Conservation (phyloP, 805 yeast species). For the Martiniozyma abietophila region DNA sequence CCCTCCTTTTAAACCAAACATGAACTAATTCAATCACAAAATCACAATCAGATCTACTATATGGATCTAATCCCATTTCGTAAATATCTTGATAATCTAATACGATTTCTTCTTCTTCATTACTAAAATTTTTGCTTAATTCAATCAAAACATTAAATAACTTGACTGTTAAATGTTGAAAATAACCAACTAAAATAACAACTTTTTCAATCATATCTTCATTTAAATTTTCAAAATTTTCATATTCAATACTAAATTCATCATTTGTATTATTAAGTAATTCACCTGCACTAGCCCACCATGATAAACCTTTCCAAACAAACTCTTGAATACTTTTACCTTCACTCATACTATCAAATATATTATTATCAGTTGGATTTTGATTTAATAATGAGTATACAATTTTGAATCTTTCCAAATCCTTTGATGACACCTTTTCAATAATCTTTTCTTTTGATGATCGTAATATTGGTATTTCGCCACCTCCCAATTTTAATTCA, state of each 20-base stretch:
- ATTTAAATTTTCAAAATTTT: conserved; percentile 17
- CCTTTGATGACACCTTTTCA: conserved; percentile 23
- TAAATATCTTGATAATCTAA: conserved; percentile 32
- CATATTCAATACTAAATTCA: conserved; percentile 31
- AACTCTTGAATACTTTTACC: conserved; percentile 47
- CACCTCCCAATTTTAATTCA: conserved; percentile 23
- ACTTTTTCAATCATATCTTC: conserved; percentile 20
- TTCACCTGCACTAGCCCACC: conserved; percentile 89
- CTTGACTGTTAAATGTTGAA: conserved; percentile 39
- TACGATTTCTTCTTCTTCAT: conserved; percentile 9
- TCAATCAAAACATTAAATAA: conserved; percentile 32
- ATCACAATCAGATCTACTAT: conserved; percentile 34
- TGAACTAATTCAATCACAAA: conserved; percentile 35
- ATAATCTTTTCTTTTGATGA: conserved; percentile 9
- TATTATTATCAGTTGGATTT: conserved; percentile 1
- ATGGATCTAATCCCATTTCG: conserved; percentile 54
- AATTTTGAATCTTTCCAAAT: conserved; percentile 27
- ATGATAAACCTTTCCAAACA: conserved; percentile 61
- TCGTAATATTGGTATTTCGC: conserved; percentile 15
- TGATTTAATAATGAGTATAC: conserved; percentile 16
- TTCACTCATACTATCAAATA: conserved; percentile 20
- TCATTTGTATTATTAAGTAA: conserved; percentile 31
- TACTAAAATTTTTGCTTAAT: conserved; percentile 24
- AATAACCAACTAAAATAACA: conserved; percentile 37
- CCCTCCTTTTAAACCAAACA: conserved; percentile 39